phyloP scores from a whole-genome alignment of 129 eudicot genomes.

The Solidago caesia region DNA sequence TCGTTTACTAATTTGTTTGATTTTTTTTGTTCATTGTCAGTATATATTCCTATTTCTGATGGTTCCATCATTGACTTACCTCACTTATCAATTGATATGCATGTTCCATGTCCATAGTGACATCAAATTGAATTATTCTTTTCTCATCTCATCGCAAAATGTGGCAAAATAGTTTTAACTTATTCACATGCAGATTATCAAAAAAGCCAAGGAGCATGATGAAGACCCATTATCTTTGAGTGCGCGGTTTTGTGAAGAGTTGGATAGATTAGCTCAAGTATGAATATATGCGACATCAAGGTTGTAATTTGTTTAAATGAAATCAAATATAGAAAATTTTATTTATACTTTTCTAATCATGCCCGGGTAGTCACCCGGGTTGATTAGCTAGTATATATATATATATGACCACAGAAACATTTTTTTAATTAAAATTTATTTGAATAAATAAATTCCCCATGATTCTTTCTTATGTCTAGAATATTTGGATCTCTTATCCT shows the following conservation, averaged over 20 bases:
- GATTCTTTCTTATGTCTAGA: not conserved
- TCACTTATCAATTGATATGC: not conserved
- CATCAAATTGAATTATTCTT: not conserved
- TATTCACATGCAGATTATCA: slow-evolving; percentile 61
- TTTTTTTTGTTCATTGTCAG: not conserved
- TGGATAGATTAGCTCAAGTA: not conserved
- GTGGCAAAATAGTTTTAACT: slow-evolving; percentile 6
- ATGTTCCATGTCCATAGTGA: not conserved
- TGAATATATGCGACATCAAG: no score
- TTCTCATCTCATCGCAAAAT: not conserved
- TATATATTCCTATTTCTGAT: not conserved
- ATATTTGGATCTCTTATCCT: not conserved
- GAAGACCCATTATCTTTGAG: slow-evolving; percentile 72
- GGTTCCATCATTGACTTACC: not conserved
- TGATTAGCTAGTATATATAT: not conserved
- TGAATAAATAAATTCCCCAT: not conserved
- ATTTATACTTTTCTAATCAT: no score
- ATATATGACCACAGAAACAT: not conserved
- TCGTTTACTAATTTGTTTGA: not conserved
- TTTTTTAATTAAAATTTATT: not conserved
- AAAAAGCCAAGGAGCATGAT: slow-evolving; percentile 67
- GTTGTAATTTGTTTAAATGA: no score
- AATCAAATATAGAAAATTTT: no score
- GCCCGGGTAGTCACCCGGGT: no score
- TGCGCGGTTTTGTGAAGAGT: slow-evolving; percentile 65